Base-by-base conservation (phyloP, 1,139 yeast species). In the Candida gigantensis region DNA sequence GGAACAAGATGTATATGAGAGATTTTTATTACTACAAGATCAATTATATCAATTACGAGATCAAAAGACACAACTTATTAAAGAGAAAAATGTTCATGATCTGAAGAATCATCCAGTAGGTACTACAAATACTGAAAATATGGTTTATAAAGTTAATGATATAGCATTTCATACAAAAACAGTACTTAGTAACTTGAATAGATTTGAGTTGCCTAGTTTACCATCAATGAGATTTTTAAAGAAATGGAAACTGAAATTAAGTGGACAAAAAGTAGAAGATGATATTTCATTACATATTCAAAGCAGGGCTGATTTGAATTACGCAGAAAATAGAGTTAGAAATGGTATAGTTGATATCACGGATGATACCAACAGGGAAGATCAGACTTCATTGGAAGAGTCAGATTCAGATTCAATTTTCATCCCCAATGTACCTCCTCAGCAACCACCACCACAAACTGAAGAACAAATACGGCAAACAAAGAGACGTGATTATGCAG, bases 31-130 rank as follows among this genome's bases (percentile, higher is more conserved):
- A 7, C 55, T 87, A 15, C 85, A 84, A 49, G 85, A 79, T 46
- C 95, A 86, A 54, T 55, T 87, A 31, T 73, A 73, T 43, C 82
- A 79, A 43, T 54, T 86, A 41, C 67, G 78, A 37, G 80, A 78
- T 31, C 90, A 84, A 47, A 70, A 68, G 37, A 34, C 42, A 2
- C 42, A 44, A 11, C 32, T 51, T 9, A 32, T 53, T 31, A 39
- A 42, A 36, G 42, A 48, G 29, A 40, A 52, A 37, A 34, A 46
- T 39, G 40, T 25, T 14, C 50, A 47, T 27, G 35, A 41, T 25
- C 36, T n/a, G 40, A 27, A 21, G 11, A 32, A 30, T 14, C 30
- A 30, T 15, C 35, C 27, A 17, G 11, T 13, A 7, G 18, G n/a
- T 12, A 28, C 28, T 12, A 28, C 28, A 4, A 24, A 24, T 24